Evolutionary conservation across 1,284 basidiomycete species (phyloP).

Genomic region (Cerrena zonata): DNA sequence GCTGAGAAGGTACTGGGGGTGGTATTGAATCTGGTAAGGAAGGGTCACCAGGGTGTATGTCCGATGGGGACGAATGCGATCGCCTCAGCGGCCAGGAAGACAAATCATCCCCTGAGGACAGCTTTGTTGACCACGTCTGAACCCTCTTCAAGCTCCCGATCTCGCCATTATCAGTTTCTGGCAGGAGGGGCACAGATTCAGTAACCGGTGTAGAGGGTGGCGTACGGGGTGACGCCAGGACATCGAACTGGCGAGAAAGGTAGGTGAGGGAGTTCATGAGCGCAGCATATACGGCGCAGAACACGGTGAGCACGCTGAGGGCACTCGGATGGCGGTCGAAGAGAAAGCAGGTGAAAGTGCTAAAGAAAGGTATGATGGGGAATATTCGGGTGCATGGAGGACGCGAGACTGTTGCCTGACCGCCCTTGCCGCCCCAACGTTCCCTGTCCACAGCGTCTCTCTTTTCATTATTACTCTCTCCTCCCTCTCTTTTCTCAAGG

Average conservation of each 20-base stretch:
- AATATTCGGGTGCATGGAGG: not conserved
- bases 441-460: not conserved
- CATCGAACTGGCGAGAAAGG: slow-evolving; percentile 32
- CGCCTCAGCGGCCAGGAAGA: slow-evolving; percentile 33
- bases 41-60: slow-evolving; percentile 22
- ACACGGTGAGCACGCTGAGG: not conserved
- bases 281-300: slow-evolving; percentile 5
- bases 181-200: slow-evolving; percentile 23
- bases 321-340: not conserved
- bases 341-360: not conserved
- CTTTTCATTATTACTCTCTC: not conserved
- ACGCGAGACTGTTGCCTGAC: not conserved
- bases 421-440: too few relatives aligned
- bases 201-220: slow-evolving; percentile 47
- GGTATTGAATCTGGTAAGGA: slow-evolving; percentile 12
- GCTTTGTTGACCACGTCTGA: slow-evolving; percentile 52
- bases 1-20: not conserved
- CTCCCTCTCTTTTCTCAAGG: not conserved
- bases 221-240: slow-evolving; percentile 27
- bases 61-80: slow-evolving; percentile 46
- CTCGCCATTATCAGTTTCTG: slow-evolving; percentile 17
- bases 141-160: slow-evolving; percentile 39
- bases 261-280: slow-evolving; percentile 32
- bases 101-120: slow-evolving; percentile 21
- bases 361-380: not conserved